Evolutionary conservation across 305 asterid species (phyloP), one percentile per base, ranked within the genome.

Genomic region (Fraxinus dipetala): DNA sequence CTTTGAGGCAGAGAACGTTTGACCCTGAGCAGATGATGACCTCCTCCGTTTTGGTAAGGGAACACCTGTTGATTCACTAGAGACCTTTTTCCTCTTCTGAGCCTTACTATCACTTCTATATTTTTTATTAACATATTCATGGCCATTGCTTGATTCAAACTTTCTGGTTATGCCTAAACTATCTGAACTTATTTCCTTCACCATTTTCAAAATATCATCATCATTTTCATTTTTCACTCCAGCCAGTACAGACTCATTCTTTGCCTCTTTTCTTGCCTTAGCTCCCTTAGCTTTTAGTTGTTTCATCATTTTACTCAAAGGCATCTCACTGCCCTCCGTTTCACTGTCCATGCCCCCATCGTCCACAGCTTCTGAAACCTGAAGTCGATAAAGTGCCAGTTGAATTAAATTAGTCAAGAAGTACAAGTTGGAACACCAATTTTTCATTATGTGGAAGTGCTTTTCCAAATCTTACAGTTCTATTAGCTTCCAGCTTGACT

Each of bases 301-400:
- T 86, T 96, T 88, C 90, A 96, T 88, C 85, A 96, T 88, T 91
- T 93, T 95, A 43, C 92, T 95, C 84, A 96, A 85, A 65, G 99
- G 98, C 93, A 96, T 88, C 89, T 96, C 99, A 87, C 89, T 94
- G 77, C 91, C 97, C 87, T 96, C 99, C 24, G 91, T 90, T 86
- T 93, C 99, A 88, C 97, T 93, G 81, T 91, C 98, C 93, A 92
- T 82, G 86, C 82, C 79, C 77, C 91, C 97, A 79, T 91, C 96
- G 76, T 91, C 99, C 30, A 82, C 89, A 79, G 69, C 86, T 80
- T 84, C 94, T 18, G 89, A 83, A 83, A 90, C 91, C 99, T 96
- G 91, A 80, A 86, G 80, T 78, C 78, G 38, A 77, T 26, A 82
- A 78, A 86, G 77, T 36, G 82, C 76, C 81, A 80, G 75, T 65